These are phyloP conservation scores for Russula dissimulans DNA, from an alignment of 768 basidiomycete species.

Conservation along the genomic window DNA sequence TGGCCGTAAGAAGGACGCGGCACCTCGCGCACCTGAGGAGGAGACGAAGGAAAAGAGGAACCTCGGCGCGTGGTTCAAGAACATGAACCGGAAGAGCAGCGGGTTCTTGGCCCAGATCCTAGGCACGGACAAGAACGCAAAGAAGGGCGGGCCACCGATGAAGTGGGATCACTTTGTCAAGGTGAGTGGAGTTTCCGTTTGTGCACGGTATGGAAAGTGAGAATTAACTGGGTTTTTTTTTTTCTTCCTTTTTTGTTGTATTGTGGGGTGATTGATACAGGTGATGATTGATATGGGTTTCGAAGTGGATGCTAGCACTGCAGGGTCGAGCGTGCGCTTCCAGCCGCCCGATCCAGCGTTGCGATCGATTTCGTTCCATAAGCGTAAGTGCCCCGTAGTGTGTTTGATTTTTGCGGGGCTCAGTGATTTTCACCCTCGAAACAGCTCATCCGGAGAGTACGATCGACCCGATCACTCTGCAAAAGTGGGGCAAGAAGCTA, in stretches of 20 bases:
- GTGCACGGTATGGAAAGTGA: neutral
- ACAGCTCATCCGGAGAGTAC: conserved; percentile 26
- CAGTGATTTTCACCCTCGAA: neutral
- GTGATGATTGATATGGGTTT: conserved; percentile 28
- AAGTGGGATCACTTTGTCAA: conserved; percentile 29
- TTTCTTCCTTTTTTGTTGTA: neutral
- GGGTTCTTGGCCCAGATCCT: conserved; percentile 20
- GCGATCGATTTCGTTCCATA: conserved; percentile 26
- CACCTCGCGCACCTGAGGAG: conserved; percentile 4
- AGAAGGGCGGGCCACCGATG: conserved; percentile 22
- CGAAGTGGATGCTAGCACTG: conserved; percentile 23
- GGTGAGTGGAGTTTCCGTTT: conserved; percentile 9
- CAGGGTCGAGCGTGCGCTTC: conserved; percentile 28
- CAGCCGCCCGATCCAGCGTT: conserved; percentile 23
- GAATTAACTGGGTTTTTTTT: neutral
- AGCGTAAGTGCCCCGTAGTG: conserved; percentile 18
- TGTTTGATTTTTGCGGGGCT: neutral
- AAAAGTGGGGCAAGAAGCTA: conserved; percentile 23
- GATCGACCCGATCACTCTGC: conserved; percentile 22
- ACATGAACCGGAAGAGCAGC: conserved; percentile 20
- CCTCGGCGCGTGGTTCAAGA: conserved; percentile 15
- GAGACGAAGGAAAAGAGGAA: conserved; percentile 31
- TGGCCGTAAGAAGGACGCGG: conserved; percentile 30
- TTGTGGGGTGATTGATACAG: conserved; percentile 7
- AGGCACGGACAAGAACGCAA: conserved; percentile 19